phyloP scores from a whole-genome alignment of 257 asterid genomes.

The Petunia secreta region DNA sequence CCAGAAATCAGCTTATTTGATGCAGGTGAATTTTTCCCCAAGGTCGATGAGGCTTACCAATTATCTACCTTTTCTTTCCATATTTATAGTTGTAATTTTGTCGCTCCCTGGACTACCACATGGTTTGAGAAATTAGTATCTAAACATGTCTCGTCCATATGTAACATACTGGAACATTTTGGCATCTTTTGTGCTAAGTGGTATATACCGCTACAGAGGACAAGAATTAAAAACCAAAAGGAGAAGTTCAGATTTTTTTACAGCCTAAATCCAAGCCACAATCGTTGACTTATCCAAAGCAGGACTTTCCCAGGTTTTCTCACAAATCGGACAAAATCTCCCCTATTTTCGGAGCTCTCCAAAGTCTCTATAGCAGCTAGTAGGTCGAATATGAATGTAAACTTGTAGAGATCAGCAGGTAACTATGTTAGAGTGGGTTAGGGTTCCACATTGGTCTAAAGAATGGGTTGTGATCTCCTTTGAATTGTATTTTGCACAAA shows the following conservation, averaged over 20 bases:
- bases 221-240: conserved; percentile 10
- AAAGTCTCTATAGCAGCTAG: neutral
- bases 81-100: neutral
- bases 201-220: neutral
- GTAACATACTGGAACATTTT: neutral
- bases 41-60: conserved; percentile 7
- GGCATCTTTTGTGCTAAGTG: neutral
- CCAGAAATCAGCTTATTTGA: neutral
- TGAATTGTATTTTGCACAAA: too few relatives aligned
- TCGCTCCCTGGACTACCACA: neutral
- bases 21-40: conserved; percentile 15
- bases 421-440: too few relatives aligned
- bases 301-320: neutral
- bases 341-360: neutral
- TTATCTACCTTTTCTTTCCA: neutral
- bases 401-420: neutral
- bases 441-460: too few relatives aligned
- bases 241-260: neutral
- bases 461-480: too few relatives aligned
- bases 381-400: neutral
- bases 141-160: neutral
- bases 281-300: neutral
- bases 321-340: neutral
- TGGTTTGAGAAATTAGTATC: neutral
- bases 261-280: neutral